These are phyloP conservation scores for Fusarium annulatum DNA, from an alignment of 2,329 filamentous ascomycete genomes.

Conservation along the genomic window DNA sequence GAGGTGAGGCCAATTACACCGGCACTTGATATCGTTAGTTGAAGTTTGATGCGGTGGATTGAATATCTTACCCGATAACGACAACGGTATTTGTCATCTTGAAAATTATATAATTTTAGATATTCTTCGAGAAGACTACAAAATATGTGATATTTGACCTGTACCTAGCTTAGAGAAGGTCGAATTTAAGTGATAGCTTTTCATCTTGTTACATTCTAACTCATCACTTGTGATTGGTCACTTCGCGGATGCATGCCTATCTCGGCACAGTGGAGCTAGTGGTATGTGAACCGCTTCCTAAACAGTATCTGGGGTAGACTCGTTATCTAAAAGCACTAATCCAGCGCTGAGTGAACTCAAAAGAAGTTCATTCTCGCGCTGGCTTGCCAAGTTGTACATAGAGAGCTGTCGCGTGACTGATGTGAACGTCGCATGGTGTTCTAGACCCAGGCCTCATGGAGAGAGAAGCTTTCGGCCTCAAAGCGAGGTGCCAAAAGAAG, in stretches of 20 bases:
- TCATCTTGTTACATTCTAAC: not conserved
- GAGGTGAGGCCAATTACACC: slow-evolving; percentile 64
- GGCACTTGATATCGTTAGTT: slow-evolving; percentile 48
- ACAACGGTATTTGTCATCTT: slow-evolving; percentile 11
- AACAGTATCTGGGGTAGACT: not conserved
- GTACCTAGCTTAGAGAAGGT: not conserved
- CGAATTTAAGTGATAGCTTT: not conserved
- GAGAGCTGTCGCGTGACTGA: not conserved
- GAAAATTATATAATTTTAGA: not conserved
- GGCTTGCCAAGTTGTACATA: not conserved
- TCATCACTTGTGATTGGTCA: not conserved
- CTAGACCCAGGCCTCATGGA: not conserved
- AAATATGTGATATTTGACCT: not conserved
- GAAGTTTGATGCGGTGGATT: accelerated
- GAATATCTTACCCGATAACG: not conserved
- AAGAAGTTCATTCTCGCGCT: not conserved
- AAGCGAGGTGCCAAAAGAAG: too few relatives aligned
- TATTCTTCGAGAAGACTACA: accelerated
- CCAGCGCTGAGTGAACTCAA: not conserved
- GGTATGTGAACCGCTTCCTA: not conserved
- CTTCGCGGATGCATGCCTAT: slow-evolving; percentile 21
- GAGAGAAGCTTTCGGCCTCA: too few relatives aligned
- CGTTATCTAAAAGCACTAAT: not conserved
- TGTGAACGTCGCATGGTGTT: not conserved
- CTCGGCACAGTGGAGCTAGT: not conserved